phyloP scores from a whole-genome alignment of 495 filamentous ascomycete genomes.

The Xylaria cubensis region DNA sequence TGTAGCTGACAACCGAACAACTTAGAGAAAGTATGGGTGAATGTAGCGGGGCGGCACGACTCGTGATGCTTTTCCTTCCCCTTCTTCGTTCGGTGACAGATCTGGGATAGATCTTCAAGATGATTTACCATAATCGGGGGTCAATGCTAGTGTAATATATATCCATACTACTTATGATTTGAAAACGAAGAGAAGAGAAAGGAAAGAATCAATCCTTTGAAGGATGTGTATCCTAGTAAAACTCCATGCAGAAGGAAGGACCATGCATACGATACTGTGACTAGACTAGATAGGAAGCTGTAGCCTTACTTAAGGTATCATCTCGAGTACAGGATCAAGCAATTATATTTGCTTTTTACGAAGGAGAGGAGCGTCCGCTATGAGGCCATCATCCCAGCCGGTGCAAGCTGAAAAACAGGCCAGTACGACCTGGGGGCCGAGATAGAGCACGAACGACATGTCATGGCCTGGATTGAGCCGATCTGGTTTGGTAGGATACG shows the following conservation, averaged over 20 bases:
- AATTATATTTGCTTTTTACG: not conserved
- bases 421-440: not conserved
- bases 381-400: not conserved
- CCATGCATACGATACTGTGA: constrained; percentile 10
- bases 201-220: not conserved
- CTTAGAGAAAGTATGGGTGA: not conserved
- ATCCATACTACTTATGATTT: not conserved
- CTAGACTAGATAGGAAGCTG: not conserved
- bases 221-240: constrained; percentile 19
- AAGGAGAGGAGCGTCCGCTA: not conserved
- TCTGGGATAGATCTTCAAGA: not conserved
- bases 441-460: not conserved
- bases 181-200: constrained; percentile 7
- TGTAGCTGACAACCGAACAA: not conserved
- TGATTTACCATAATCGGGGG: not conserved
- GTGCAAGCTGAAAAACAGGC: constrained; percentile 6
- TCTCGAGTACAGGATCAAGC: not conserved
- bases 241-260: constrained; percentile 11
- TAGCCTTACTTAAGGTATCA: not conserved
- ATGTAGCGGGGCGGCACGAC: not conserved
- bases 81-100: not conserved
- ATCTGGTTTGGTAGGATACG: constrained; percentile 21
- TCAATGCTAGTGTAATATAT: not conserved
- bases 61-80: not conserved
- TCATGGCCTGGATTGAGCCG: not conserved